phyloP scores from a whole-genome alignment of 176 grass and related monocot genomes.

The Hordeum marinum region DNA sequence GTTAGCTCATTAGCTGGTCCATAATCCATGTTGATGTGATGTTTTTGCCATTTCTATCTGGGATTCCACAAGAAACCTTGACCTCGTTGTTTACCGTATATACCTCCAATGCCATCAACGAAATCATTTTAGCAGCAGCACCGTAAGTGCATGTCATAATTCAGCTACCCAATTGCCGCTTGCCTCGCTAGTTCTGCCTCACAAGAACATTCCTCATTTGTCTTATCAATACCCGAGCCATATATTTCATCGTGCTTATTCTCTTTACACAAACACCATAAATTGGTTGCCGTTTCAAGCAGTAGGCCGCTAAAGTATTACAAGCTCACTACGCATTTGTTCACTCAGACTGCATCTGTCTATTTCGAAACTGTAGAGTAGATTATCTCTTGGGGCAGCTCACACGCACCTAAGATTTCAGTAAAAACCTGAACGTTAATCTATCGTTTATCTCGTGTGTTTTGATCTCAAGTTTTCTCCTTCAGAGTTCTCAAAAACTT shows the following conservation, averaged over 20 bases:
- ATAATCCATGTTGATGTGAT: neutral
- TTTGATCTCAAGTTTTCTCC: neutral
- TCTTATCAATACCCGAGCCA: neutral
- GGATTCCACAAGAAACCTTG: neutral
- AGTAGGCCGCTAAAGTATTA: neutral
- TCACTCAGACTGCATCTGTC: neutral
- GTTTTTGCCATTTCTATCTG: neutral
- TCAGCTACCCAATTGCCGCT: neutral
- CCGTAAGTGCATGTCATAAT: neutral
- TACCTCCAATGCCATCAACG: neutral
- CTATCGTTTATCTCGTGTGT: neutral
- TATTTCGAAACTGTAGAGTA: neutral
- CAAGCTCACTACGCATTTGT: neutral
- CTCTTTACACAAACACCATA: neutral
- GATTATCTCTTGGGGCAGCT: neutral
- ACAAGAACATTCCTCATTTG: neutral
- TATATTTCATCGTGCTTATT: neutral
- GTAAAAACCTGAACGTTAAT: neutral
- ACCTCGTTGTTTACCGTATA: neutral
- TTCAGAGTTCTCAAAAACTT: neutral
- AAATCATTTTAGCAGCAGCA: neutral
- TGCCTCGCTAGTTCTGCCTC: neutral
- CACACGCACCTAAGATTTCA: neutral
- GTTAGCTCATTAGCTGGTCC: conserved; percentile 27
- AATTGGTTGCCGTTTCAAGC: neutral